Percentiles rank a stretch among this genome's conserved stretches.
Evolutionary conservation across 2,329 filamentous ascomycete species (phyloP).

Genomic region (Fusarium burgessii): DNA sequence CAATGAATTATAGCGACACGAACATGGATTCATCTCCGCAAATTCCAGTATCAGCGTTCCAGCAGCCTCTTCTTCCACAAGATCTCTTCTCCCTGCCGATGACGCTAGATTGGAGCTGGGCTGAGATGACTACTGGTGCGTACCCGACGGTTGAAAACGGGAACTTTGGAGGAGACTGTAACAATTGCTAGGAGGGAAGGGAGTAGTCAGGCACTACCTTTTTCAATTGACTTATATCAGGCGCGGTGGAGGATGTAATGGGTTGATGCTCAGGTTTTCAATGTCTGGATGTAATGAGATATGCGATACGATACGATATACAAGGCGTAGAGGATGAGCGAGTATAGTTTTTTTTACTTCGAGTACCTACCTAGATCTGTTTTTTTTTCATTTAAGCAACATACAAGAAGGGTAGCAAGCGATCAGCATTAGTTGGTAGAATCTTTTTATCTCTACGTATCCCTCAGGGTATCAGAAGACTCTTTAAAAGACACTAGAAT

Average conservation of each 20-base stretch:
- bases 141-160: conserved; percentile 75
- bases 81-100: conserved; percentile 97
- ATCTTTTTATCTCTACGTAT: not conserved
- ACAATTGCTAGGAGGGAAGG: not conserved
- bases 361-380: conserved; percentile 5
- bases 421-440: not conserved
- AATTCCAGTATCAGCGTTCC: conserved; percentile 62
- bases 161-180: conserved; percentile 55
- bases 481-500: not conserved
- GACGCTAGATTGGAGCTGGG: conserved; percentile 91
- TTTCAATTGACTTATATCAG: conserved; percentile 24
- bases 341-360: conserved; percentile 18
- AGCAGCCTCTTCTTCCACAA: conserved; percentile 90
- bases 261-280: not conserved
- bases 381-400: conserved; percentile 9
- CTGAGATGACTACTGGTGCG: conserved; percentile 74
- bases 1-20: conserved; percentile 58
- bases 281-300: conserved; percentile 39
- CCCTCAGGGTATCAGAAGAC: no score
- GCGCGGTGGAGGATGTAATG: conserved; percentile 16
- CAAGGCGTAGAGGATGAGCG: conserved; percentile 9
- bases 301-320: conserved; percentile 43
- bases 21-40: conserved; percentile 53
- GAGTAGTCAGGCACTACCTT: not conserved
- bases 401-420: not conserved